Evolutionary conservation across 2,329 filamentous ascomycete genomes (phyloP), one percentile per base, ranked within the genome.

Genomic region (Beauveria brongniartii): DNA sequence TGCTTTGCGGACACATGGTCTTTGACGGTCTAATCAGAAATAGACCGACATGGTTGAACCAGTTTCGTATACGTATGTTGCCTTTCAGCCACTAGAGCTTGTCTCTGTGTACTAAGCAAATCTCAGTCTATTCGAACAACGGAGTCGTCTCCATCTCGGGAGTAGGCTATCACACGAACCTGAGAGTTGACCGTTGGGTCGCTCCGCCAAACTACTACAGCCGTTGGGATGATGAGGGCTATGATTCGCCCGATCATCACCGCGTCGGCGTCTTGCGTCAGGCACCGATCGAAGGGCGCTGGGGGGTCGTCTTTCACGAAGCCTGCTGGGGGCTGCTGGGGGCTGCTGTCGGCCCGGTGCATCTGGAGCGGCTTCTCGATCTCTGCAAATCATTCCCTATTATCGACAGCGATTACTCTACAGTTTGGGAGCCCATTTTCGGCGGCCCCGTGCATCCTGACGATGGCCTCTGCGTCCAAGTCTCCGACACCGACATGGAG

Each of bases 261-360:
- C 57, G 10, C 14, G 28, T 52, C 41, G 57, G 48, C 22, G 40
- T 53, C 18, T 24, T 53, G 14, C 40, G 40, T 18, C 40, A 53
- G 16, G 5, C 30, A 3, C 24, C 57, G 12, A 20, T 30, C 7
- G 16, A 53, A 2, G 57, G 48, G 5, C 37, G 57, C 34, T 59
- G 37, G 37, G 57, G 57, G 3, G 10, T 59, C 7, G 14, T 41
- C 3, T 59, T 59, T 37, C 57, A 59, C 40, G 57, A 44, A 26
- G 57, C 57, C 18, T 53, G 57, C 40, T 59, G 57, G 57, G 30
- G 40, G 28, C 48, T 59, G 6, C 40, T 59, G 8, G 26, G 14
- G 12, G 6, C 8, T 5, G 37, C 48, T 24, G 40, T 50, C 14
- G 14, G 2, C 12, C 22, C 37, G 28, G 20, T 59, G 24, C 48